Evolutionary conservation across 202 grass and related monocot species (phyloP), one percentile per base, ranked within the genome.

Genomic region (Hordeum pubiflorum): DNA sequence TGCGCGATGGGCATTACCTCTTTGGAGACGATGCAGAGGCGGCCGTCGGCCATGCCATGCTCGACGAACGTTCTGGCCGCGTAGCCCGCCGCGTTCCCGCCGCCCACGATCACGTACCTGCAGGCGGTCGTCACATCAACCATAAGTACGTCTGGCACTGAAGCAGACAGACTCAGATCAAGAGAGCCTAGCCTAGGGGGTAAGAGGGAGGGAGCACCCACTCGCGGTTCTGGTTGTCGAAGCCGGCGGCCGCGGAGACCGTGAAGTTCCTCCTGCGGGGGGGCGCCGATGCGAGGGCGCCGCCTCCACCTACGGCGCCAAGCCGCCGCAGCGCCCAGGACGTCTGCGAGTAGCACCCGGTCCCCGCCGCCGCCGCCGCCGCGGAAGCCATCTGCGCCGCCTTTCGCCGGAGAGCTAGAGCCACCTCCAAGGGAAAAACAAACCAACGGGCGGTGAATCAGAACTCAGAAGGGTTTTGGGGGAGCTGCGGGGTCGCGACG

Each of bases 71-170:
- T 94, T 84, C 91, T 85, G 22, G 91, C 94, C 1, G 91, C 94
- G 26, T 97, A 97, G 11, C 94, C 94, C 2, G 91, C 94, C 1
- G 91, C 85, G 58, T 97, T 97, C 32, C 94, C 94, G 69, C 94
- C 94, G 7, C 91, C 94, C 56, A 97, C 94, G 36, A 97, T 97
- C 70, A 97, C 91, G 81, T 90, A 97, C 66, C 94, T 97, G 88
- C 43, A 83, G 26, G 6, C 26, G 32, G 52, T 59, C n/a, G 40
- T 87, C 17, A 3, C 81, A 13, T 44, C 6, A 46, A 23, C 5
- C 27, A 36, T 81, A 18, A 1, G 50, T 54, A 54, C 17, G 50
- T 26, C 24, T 26, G 50, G n/a, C 15, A n/a, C 26, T 26, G 61
- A 74, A 29, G 7, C 11, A 44, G 38, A 32, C 24, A 6, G 59